Evolutionary conservation across 495 filamentous ascomycete genomes (phyloP), one percentile per base, ranked within the genome.

Genomic region (Parathielavia appendiculata): DNA sequence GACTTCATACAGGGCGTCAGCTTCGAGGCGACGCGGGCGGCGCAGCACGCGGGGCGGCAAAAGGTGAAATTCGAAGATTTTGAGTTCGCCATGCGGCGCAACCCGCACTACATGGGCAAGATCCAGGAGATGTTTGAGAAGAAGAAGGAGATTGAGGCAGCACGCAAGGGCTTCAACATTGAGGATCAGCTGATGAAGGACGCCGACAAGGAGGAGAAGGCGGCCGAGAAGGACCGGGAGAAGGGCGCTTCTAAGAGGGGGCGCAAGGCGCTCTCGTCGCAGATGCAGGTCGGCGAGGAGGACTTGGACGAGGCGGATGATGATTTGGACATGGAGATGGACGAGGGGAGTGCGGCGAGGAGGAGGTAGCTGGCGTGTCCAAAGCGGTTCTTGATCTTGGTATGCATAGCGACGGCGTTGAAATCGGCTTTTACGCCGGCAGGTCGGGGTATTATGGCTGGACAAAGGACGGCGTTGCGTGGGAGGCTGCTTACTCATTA

Each of bases 61-160:
- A 98, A 98, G 74, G 89, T 97, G 75, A 98, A 98, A 68, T 88
- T 96, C 56, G 93, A 98, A 62, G 93, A 98, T 70, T 95, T 97
- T 77, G 89, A 92, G 66, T 97, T 93, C 66, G 89, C 89, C 34
- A 82, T 97, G 53, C 83, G 95, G 35, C 82, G 86, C 36, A 93
- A 97, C 65, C 84, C 88, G 22, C 76, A 81, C 63, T 91, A 93
- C 69, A 81, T 97, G 47, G 93, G 93, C 22, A 86, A 93, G 73
- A 89, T 97, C 56, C 83, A 90, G 75, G 91, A 95, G 71, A 77
- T 95, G 61, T 73, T 97, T 52, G 83, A 84, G 62, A 90, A 87
- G 81, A 86, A 92, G 59, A 84, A 86, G 66, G 82, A 86, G 55
- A 81, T 96, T 45, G 90, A 90, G 67, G 79, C 84, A 60, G 83